Conservation (phyloP, 305 asterid species). For the Fraxinus nigra region DNA sequence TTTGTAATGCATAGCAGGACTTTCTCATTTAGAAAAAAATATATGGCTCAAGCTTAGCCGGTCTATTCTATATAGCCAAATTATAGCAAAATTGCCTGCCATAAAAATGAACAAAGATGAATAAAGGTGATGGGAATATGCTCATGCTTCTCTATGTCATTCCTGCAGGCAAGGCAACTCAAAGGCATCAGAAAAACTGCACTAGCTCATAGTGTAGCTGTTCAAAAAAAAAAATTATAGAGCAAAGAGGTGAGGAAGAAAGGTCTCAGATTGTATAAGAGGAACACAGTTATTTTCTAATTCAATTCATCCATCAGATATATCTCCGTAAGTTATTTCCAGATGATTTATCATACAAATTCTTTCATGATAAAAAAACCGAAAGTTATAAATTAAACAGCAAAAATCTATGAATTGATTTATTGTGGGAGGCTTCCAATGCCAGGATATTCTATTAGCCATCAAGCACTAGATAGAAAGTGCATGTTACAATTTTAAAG, state of each 20-base stretch:
- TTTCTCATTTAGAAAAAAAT: not conserved
- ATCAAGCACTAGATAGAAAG: not conserved
- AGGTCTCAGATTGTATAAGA: not conserved
- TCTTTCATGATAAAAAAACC: not conserved
- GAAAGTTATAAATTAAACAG: not conserved
- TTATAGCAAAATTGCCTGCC: not conserved
- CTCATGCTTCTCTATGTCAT: slow-evolving; percentile 1
- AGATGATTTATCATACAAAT: not conserved
- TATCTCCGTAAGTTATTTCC: not conserved
- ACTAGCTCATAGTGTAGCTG: slow-evolving; percentile 18
- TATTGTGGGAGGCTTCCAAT: not conserved
- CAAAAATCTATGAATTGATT: not conserved
- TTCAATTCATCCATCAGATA: not conserved
- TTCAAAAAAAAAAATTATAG: not conserved
- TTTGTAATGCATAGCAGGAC: not conserved
- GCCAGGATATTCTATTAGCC: not conserved
- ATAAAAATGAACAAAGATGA: not conserved
- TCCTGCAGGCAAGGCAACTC: slow-evolving; percentile 55
- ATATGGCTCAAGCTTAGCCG: not conserved
- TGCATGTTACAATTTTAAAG: not conserved
- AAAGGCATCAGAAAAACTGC: slow-evolving; percentile 50
- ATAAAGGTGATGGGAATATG: not conserved
- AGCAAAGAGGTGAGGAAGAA: not conserved
- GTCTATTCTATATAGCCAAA: not conserved
- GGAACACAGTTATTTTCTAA: not conserved